These are phyloP conservation scores for Phyllosticta ampelicida DNA, from an alignment of 2,329 filamentous ascomycete genomes.

Conservation along the genomic window DNA sequence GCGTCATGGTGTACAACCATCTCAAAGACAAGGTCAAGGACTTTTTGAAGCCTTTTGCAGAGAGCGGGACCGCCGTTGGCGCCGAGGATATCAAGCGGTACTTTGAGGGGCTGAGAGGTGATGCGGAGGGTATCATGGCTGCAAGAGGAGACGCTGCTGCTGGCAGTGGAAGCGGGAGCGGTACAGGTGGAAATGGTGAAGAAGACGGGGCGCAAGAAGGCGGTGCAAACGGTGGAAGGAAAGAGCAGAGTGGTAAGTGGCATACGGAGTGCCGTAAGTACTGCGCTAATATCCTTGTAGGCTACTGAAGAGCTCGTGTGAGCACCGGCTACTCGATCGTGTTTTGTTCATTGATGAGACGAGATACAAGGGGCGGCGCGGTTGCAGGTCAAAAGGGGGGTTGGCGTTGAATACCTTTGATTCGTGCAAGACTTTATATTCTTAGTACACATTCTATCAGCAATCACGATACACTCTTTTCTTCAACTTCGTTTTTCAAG, in stretches of 20 bases:
- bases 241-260: constrained; percentile 7
- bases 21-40: constrained; percentile 92
- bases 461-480: not conserved
- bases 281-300: not conserved
- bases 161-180: constrained; percentile 19
- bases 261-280: not conserved
- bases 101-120: constrained; percentile 87
- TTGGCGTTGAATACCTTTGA: not conserved
- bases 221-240: not conserved
- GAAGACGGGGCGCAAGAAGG: constrained; percentile 27
- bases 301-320: not conserved
- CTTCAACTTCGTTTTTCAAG: not conserved
- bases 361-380: not conserved
- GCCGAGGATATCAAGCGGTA: constrained; percentile 95
- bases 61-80: constrained; percentile 76
- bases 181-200: constrained; percentile 17
- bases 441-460: not conserved
- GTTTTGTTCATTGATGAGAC: not conserved
- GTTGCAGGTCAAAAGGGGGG: not conserved
- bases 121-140: constrained; percentile 56
- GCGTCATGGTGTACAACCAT: constrained; percentile 96
- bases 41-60: constrained; percentile 88
- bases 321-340: not conserved
- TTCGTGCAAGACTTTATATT: not conserved
- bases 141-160: constrained; percentile 21